Percentiles rank a stretch among this genome's conserved stretches.
phyloP scores from a whole-genome alignment of 345 rosid genomes.

The Lumnitzera littorea region DNA sequence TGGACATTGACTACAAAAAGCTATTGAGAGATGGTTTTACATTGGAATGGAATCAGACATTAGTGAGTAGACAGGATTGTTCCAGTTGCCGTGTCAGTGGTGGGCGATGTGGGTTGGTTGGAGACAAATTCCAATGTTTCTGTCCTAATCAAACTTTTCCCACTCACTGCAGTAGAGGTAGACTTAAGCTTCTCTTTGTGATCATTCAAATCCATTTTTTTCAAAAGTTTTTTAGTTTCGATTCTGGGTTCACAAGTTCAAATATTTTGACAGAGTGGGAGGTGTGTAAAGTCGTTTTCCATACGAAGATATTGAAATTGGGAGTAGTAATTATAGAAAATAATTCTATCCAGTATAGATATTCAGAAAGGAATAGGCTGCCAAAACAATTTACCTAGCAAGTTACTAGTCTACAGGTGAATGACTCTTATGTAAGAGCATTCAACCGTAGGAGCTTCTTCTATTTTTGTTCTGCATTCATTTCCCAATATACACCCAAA shows the following conservation, averaged over 20 bases:
- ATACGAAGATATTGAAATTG: no score
- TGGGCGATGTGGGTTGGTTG: slow-evolving; percentile 20
- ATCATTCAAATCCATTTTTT: not conserved
- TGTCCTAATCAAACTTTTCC: slow-evolving; percentile 16
- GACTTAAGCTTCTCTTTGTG: not conserved
- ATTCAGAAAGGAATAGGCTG: no score
- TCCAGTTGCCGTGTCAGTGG: slow-evolving; percentile 17
- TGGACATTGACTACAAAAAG: slow-evolving; percentile 9
- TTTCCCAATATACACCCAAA: no score
- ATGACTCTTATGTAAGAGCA: no score
- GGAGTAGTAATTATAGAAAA: no score
- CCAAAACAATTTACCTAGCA: no score
- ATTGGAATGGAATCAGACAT: slow-evolving; percentile 14
- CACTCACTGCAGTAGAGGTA: slow-evolving; percentile 16
- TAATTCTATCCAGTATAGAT: no score
- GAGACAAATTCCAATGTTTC: slow-evolving; percentile 11
- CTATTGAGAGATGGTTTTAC: slow-evolving; percentile 12
- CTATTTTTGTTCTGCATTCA: no score
- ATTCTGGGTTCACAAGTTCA: not conserved
- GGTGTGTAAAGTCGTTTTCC: no score
- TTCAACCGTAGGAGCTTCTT: no score
- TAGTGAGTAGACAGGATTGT: slow-evolving; percentile 10
- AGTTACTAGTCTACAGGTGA: no score
- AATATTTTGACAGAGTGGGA: no score
- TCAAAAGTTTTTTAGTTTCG: not conserved